Evolutionary conservation across 139 green algal genomes (phyloP).

Genomic region (Deuterostichococcus epilithicus): DNA sequence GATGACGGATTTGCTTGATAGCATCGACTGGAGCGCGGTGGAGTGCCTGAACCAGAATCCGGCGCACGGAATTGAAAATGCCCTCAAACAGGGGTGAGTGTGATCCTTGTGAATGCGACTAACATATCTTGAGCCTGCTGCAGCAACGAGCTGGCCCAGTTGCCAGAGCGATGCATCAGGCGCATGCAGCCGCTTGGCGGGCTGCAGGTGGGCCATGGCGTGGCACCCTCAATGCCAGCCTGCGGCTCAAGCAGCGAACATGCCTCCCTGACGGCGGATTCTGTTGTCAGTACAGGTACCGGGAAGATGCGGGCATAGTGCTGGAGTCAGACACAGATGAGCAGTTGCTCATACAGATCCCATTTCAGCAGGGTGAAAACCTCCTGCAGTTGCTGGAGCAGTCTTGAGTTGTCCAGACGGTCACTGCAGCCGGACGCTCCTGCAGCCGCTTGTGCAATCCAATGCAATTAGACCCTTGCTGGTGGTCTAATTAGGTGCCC

Average conservation of each 20-base stretch:
- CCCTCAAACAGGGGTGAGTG: constrained; percentile 52
- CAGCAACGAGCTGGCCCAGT: too few relatives aligned
- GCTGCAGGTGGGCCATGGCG: too few relatives aligned
- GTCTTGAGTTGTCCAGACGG: background rate
- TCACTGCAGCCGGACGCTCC: too few relatives aligned
- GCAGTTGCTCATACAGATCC: constrained; percentile 84
- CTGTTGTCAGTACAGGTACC: constrained; percentile 51
- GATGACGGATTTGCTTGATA: constrained; percentile 69
- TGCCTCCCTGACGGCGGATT: too few relatives aligned
- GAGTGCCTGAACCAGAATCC: constrained; percentile 78
- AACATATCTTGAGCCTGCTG: too few relatives aligned
- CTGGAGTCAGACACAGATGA: constrained; percentile 82
- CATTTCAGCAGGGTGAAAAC: constrained; percentile 52
- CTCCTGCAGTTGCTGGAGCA: background rate
- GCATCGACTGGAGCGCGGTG: constrained; percentile 64
- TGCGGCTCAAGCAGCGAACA: too few relatives aligned
- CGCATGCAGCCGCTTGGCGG: too few relatives aligned
- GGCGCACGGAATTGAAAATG: constrained; percentile 46
- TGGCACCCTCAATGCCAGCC: too few relatives aligned
- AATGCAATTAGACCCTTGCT: too few relatives aligned
- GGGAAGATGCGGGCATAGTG: constrained; percentile 67
- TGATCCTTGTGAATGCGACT: too few relatives aligned
- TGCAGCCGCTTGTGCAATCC: too few relatives aligned
- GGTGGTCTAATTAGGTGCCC: background rate
- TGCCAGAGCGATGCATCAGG: too few relatives aligned